A percentile compares a stretch with the other conserved stretches of the same genome.
Evolutionary conservation across 306 rosid species (phyloP).

Genomic region (Potentilla sterilis): DNA sequence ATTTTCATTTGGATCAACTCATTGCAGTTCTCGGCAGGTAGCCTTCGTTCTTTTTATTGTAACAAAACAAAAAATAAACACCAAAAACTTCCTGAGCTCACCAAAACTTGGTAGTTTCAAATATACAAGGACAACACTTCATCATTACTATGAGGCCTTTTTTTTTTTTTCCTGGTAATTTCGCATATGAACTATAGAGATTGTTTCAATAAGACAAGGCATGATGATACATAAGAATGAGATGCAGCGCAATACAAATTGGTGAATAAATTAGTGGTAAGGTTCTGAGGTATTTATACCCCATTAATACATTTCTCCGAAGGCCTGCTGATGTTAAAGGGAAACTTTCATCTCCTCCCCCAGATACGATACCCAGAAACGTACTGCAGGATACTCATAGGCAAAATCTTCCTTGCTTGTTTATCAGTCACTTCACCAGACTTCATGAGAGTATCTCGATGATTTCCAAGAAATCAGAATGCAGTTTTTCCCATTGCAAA

Average conservation of each 20-base stretch:
- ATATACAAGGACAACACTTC: no score
- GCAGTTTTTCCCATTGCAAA: slow-evolving; percentile 15
- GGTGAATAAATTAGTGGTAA: slow-evolving; percentile 4
- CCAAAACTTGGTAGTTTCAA: no score
- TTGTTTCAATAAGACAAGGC: neutral
- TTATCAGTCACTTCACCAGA: neutral
- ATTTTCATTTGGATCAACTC: no score
- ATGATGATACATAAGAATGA: slow-evolving; percentile 16
- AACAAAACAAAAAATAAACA: no score
- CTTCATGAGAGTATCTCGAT: no score
- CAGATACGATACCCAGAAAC: neutral
- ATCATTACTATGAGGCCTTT: no score
- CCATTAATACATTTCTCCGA: slow-evolving; percentile 4
- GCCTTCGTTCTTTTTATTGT: no score
- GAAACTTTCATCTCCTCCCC: neutral
- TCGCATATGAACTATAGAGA: neutral
- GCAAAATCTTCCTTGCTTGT: neutral
- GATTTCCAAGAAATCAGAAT: slow-evolving; percentile 12
- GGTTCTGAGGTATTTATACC: slow-evolving; percentile 1
- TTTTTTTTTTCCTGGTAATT: neutral
- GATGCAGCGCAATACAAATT: slow-evolving; percentile 12
- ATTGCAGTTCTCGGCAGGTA: no score
- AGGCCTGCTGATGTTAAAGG: slow-evolving; percentile 16
- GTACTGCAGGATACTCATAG: neutral
- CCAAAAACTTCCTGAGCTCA: no score